These are phyloP conservation scores for Pinus taeda DNA, from an alignment of 75 land plant genomes.

Conservation along the genomic window DNA sequence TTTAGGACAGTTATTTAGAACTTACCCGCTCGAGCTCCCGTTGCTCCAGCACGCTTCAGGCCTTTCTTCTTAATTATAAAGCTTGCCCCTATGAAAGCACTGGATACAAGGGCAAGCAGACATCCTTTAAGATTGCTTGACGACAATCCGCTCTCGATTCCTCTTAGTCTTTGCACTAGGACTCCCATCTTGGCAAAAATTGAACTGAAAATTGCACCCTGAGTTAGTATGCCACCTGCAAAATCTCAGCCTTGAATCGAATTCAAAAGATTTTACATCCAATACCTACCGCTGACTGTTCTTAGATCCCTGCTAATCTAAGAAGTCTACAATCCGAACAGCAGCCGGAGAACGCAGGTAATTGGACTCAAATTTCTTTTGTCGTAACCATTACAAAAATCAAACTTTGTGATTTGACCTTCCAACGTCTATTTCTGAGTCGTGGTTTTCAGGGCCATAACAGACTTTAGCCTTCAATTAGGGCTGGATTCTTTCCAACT, in stretches of 20 bases:
- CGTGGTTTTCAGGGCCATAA: too few species aligned
- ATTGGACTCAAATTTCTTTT: too few species aligned
- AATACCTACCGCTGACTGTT: not conserved
- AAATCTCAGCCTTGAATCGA: not conserved
- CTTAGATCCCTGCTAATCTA: too few species aligned
- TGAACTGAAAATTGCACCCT: not conserved
- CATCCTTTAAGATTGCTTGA: conserved; percentile 71
- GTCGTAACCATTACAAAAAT: too few species aligned
- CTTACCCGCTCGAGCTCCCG: conserved; percentile 59
- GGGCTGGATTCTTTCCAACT: too few species aligned
- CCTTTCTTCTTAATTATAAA: conserved; percentile 86
- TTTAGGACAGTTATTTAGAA: too few species aligned
- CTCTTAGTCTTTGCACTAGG: not conserved
- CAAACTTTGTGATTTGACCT: too few species aligned
- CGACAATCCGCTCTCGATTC: conserved; percentile 12
- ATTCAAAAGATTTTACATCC: not conserved
- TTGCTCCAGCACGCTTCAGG: conserved; percentile 70
- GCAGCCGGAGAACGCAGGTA: too few species aligned
- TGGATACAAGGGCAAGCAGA: conserved; percentile 63
- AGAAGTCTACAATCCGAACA: too few species aligned
- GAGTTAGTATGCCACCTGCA: not conserved
- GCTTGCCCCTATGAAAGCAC: conserved; percentile 70
- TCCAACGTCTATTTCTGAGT: too few species aligned
- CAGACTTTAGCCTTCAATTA: too few species aligned
- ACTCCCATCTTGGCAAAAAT: not conserved